phyloP scores from a whole-genome alignment of 2,329 filamentous ascomycete species.

The Gyromitra esculenta region DNA sequence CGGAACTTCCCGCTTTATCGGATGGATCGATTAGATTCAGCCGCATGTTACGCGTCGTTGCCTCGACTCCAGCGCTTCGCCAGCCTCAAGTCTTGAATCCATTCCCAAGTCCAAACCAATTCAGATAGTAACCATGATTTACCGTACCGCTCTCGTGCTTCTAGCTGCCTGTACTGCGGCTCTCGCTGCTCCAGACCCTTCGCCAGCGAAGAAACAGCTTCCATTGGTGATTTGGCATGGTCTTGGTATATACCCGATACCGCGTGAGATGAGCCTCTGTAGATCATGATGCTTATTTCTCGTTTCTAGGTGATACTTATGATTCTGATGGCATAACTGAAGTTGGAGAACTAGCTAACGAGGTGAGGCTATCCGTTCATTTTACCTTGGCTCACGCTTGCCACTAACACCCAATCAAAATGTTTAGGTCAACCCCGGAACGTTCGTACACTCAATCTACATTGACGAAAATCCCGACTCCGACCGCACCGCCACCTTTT shows the following conservation, averaged over 20 bases:
- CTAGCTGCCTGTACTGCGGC: conserved; percentile 3
- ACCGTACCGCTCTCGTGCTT: background rate
- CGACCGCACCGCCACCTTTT: conserved; percentile 87
- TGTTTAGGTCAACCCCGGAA: conserved; percentile 75
- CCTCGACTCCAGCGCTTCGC: background rate
- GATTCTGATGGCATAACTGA: conserved; percentile 76
- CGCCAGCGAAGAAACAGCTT: conserved; percentile 69
- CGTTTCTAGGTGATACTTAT: conserved; percentile 74
- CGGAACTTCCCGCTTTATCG: conserved; percentile 12
- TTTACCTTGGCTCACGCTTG: background rate
- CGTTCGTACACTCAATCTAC: conserved; percentile 81
- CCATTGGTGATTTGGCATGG: conserved; percentile 96
- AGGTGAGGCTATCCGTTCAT: conserved; percentile 19
- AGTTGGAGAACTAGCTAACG: conserved; percentile 76
- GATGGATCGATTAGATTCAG: conserved; percentile 2
- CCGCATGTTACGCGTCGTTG: conserved; percentile 15
- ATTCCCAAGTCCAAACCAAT: background rate
- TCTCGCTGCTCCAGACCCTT: conserved; percentile 19
- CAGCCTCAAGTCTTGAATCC: background rate
- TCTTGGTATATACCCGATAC: conserved; percentile 62
- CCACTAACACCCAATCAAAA: conserved; percentile 1
- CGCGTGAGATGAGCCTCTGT: conserved; percentile 14
- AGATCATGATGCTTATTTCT: conserved; percentile 6
- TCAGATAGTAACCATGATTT: conserved; percentile 18
- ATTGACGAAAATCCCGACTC: conserved; percentile 70